phyloP scores from a whole-genome alignment of 2,329 filamentous ascomycete species.

The Gliomastix tumulicola region DNA sequence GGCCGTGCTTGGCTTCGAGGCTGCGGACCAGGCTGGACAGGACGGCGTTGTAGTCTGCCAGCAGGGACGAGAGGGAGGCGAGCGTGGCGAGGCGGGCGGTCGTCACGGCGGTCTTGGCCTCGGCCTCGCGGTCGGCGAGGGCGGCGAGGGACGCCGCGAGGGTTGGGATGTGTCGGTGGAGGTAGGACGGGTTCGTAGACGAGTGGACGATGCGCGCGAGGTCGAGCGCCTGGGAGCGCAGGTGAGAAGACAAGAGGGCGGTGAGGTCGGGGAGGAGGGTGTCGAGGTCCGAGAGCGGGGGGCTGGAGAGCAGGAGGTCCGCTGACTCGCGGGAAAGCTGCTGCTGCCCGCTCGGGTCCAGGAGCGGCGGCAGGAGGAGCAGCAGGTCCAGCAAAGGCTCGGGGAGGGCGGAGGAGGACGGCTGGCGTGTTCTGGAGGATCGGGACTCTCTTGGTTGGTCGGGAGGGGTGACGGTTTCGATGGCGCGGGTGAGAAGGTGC shows the following conservation, averaged over 20 bases:
- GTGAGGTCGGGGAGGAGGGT: slow-evolving; percentile 39
- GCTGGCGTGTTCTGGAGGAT: slow-evolving; percentile 4
- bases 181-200: slow-evolving; percentile 43
- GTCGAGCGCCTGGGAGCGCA: slow-evolving; percentile 39
- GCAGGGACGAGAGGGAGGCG: slow-evolving; percentile 25
- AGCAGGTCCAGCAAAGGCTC: slow-evolving; percentile 45
- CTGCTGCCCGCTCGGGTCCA: slow-evolving; percentile 16
- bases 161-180: slow-evolving; percentile 49
- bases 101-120: slow-evolving; percentile 23
- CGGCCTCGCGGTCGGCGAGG: slow-evolving; percentile 24
- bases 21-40: slow-evolving; percentile 36
- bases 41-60: slow-evolving; percentile 28
- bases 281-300: slow-evolving; percentile 41
- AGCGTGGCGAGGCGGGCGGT: slow-evolving; percentile 30
- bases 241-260: slow-evolving; percentile 37
- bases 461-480: slow-evolving; percentile 34
- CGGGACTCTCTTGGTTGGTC: no score
- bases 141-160: slow-evolving; percentile 31
- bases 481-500: slow-evolving; percentile 42
- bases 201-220: slow-evolving; percentile 42
- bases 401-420: slow-evolving; percentile 19
- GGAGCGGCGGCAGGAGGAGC: slow-evolving; percentile 44
- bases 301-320: slow-evolving; percentile 38
- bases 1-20: slow-evolving; percentile 49
- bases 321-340: slow-evolving; percentile 24